Base-by-base conservation (phyloP, 2,329 filamentous ascomycete genomes). In the Kalmusia sp. region DNA sequence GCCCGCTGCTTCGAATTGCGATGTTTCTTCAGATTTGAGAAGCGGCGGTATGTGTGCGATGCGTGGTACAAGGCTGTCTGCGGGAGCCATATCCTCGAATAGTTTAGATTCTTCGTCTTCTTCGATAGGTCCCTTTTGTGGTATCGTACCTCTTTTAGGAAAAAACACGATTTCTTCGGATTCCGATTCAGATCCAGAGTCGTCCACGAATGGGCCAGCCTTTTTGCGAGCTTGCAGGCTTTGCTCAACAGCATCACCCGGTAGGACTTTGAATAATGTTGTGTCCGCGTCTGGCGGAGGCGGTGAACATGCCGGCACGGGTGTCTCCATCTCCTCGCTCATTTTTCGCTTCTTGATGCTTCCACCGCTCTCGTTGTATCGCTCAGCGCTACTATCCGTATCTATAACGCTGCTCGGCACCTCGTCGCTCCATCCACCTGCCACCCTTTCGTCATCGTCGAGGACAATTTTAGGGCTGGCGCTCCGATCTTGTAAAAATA, bases 201-300 rank as follows among this genome's bases (percentile, higher is more conserved):
- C 88, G 52, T 89, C 84, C 34, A 92, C 68, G 62, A 93, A 93
- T 0, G 88, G 88, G 0, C 85, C 86, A 51, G 72, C 79, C 53
- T 70, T 68, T 52, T 70, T 77, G 28, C 67, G 70, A 4, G 62
- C 51, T 45, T 65, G 57, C 2, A 46, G 8, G 21, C 45, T 39
- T 28, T 52, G 54, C 45, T 54, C 62, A 25, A 49, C 38, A 22
- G 49, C 34, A 51, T 58, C 41, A 14, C 49, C 37, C 1, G 54
- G 40, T 15, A 51, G 40, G 15, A 48, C 37, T 11, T 60, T 51
- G 27, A 54, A 9, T 28, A 30, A 14, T 15, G 28, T 41, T n/a
- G 33, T 37, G 12, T 47, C 46, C n/a, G 43, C 27, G 21, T 49
- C 61, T n/a, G 64, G 63, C 7, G 67, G 67, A n/a, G 68, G 60